Percentiles rank a stretch among this genome's conserved stretches.
Conservation (phyloP, 352 stramenopile genomes). For the Phytophthora melonis region DNA sequence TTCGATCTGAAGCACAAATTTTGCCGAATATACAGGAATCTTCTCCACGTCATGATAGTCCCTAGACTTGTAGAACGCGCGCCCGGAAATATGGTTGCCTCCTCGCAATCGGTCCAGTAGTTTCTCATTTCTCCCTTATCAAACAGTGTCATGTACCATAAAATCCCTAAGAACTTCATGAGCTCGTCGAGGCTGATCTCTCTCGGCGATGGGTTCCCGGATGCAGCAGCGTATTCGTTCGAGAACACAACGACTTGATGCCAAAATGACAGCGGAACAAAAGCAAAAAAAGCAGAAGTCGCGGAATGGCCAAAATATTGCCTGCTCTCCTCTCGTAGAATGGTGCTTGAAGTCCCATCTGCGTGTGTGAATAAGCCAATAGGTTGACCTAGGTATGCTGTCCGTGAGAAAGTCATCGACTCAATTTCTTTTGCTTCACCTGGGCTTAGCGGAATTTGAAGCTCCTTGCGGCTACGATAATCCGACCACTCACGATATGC, state of each 20-base stretch:
- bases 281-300: neutral
- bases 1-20: constrained; percentile 8
- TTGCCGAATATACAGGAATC: constrained; percentile 9
- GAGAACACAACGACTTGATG: constrained; percentile 12
- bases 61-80: constrained; percentile 1
- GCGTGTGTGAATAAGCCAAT: neutral
- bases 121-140: constrained; percentile 22
- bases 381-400: neutral
- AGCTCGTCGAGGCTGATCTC: constrained; percentile 3
- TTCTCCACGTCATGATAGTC: constrained; percentile 1
- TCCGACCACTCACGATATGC: neutral
- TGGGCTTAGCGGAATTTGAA: neutral
- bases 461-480: neutral
- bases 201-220: neutral
- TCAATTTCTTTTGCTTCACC: neutral
- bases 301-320: neutral
- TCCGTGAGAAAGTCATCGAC: neutral
- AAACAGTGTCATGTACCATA: constrained; percentile 12
- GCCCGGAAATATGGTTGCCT: constrained; percentile 4
- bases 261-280: neutral
- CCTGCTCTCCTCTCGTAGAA: neutral
- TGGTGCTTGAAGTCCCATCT: neutral
- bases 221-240: neutral
- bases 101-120: constrained; percentile 18
- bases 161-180: constrained; percentile 4